Conservation (phyloP, 148 eudicot genomes). For the Cornus kousa region DNA sequence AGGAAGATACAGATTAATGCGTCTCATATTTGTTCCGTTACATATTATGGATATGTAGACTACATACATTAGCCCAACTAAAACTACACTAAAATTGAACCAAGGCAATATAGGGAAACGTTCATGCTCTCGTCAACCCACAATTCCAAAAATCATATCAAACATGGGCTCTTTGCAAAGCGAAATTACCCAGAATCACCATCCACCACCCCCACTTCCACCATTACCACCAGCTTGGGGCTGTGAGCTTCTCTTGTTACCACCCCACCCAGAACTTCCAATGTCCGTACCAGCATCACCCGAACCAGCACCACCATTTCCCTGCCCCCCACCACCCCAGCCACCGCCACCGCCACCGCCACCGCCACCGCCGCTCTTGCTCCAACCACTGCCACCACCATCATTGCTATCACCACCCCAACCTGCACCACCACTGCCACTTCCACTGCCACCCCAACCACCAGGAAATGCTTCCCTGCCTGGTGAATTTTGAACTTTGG, state of each 20-base stretch:
- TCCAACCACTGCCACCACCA: constrained; percentile 17
- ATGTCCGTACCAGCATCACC: constrained; percentile 17
- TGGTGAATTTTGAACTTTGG: constrained; percentile 76
- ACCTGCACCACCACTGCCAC: constrained; percentile 16
- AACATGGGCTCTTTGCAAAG: neutral
- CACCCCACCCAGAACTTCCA: constrained; percentile 30
- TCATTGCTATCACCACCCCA: neutral
- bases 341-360: constrained; percentile 24
- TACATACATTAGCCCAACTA: neutral
- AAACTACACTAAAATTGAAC: neutral
- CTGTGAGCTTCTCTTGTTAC: constrained; percentile 13
- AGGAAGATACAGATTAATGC: neutral
- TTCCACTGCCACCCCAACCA: constrained; percentile 52
- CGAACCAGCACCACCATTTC: constrained; percentile 9
- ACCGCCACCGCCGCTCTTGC: constrained; percentile 10
- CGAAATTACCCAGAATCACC: constrained; percentile 6
- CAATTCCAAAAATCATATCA: neutral
- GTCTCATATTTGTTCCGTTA: neutral
- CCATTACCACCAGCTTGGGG: constrained; percentile 2
- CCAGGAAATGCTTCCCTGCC: constrained; percentile 83
- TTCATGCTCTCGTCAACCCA: neutral
- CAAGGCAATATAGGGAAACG: neutral
- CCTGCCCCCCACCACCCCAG: constrained; percentile 9
- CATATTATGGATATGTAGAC: neutral
- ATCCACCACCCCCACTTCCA: constrained; percentile 14